These are phyloP conservation scores for Fusarium domesticum DNA, from an alignment of 2,329 filamentous ascomycete species.

Conservation along the genomic window DNA sequence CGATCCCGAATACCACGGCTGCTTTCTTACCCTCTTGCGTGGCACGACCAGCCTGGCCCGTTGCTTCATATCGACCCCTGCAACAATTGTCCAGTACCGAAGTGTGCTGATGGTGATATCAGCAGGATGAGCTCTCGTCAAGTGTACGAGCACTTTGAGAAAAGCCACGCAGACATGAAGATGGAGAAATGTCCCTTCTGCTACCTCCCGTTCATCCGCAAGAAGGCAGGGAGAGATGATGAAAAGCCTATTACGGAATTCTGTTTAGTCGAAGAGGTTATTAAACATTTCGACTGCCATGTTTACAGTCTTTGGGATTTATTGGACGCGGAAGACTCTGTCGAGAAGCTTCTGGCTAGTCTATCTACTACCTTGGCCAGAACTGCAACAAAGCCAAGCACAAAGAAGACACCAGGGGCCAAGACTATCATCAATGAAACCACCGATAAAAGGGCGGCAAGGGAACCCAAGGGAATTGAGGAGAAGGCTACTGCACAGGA, in stretches of 20 bases:
- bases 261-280: conserved; percentile 3
- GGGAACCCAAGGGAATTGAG: neutral
- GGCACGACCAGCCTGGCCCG: conserved; percentile 14
- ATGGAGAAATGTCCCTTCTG: conserved; percentile 17
- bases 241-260: neutral
- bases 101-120: conserved; percentile 9
- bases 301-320: conserved; percentile 19
- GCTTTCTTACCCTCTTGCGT: conserved; percentile 9
- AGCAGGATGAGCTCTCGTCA: conserved; percentile 2
- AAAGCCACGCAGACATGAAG: neutral
- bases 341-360: too few species aligned
- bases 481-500: neutral
- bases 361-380: too few species aligned
- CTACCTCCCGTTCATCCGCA: conserved; percentile 4
- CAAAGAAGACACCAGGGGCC: too few species aligned
- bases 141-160: conserved; percentile 14
- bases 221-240: neutral
- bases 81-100: conserved; percentile 2
- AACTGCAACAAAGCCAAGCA: too few species aligned
- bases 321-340: conserved; percentile 2
- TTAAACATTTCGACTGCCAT: conserved; percentile 24
- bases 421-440: too few species aligned
- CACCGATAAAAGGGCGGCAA: neutral
- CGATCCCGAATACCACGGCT: conserved; percentile 8
- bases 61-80: conserved; percentile 6